A percentile compares a stretch with the other conserved stretches of the same genome.
Evolutionary conservation across 2,329 filamentous ascomycete genomes (phyloP).

Genomic region (Alternaria sp.): DNA sequence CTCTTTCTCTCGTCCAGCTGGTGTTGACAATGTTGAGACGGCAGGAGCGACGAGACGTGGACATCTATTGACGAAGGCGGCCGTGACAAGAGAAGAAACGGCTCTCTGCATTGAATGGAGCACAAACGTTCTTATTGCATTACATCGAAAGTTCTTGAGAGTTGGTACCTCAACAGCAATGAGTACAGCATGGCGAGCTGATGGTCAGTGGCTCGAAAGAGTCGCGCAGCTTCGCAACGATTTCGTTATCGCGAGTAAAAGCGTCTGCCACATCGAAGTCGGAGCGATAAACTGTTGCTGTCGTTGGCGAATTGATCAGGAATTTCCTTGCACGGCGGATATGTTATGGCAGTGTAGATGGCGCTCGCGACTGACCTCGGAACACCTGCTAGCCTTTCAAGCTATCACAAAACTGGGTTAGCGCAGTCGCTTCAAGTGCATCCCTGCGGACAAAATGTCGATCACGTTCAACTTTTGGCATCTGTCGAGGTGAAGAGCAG

Average conservation of each 20-base stretch:
- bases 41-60: neutral
- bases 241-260: neutral
- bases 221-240: neutral
- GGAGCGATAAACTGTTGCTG: neutral
- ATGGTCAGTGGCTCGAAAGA: neutral
- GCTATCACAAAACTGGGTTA: neutral
- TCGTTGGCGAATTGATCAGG: neutral
- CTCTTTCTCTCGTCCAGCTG: neutral
- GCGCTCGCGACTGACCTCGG: neutral
- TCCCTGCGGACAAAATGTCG: slow-evolving; percentile 9
- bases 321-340: neutral
- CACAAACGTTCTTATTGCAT: too few relatives aligned
- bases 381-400: neutral
- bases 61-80: too few relatives aligned
- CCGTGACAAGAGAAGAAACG: too few relatives aligned
- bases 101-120: too few relatives aligned
- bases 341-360: neutral
- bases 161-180: too few relatives aligned
- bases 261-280: neutral
- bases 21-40: neutral
- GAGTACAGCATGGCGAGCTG: too few relatives aligned
- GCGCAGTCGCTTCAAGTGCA: neutral
- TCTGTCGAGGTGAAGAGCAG: neutral
- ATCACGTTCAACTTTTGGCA: slow-evolving; percentile 9
- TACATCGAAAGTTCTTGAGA: too few relatives aligned